Conservation (phyloP, 106 monocot species). For the Apostasia shenzhenica region DNA sequence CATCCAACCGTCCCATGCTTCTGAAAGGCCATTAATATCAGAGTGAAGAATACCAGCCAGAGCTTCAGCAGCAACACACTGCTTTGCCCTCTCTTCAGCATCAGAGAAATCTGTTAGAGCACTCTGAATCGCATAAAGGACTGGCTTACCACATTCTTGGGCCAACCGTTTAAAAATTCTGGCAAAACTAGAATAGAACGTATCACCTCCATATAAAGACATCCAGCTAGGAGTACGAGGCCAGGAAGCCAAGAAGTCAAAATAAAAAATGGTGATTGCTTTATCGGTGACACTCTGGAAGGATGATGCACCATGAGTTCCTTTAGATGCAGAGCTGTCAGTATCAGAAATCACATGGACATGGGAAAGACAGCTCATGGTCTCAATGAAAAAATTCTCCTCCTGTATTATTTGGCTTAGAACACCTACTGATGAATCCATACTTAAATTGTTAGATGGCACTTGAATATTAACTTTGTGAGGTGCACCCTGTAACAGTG, state of each 20-base stretch:
- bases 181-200: slow-evolving; percentile 88
- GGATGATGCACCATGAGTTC: slow-evolving; percentile 45
- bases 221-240: slow-evolving; percentile 96
- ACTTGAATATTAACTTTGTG: slow-evolving; percentile 28
- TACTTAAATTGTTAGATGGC: slow-evolving; percentile 16
- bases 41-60: slow-evolving; percentile 94
- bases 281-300: slow-evolving; percentile 78
- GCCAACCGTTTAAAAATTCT: slow-evolving; percentile 78
- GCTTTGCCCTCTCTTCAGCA: slow-evolving; percentile 90
- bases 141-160: slow-evolving; percentile 82
- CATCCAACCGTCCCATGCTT: slow-evolving; percentile 81
- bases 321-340: slow-evolving; percentile 60
- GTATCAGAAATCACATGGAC: slow-evolving; percentile 78
- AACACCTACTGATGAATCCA: slow-evolving; percentile 11
- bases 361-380: slow-evolving; percentile 85
- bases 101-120: slow-evolving; percentile 57
- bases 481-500: slow-evolving; percentile 58
- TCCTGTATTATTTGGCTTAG: slow-evolving; percentile 60
- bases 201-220: slow-evolving; percentile 51
- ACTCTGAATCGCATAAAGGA: slow-evolving; percentile 38
- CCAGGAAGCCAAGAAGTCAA: slow-evolving; percentile 95
- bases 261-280: slow-evolving; percentile 91
- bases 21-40: slow-evolving; percentile 58
- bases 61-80: slow-evolving; percentile 94
- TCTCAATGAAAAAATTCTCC: slow-evolving; percentile 65